Conservation (phyloP, 225 moss, liverwort and hornwort species). For the Rhytidiadelphus loreus region DNA sequence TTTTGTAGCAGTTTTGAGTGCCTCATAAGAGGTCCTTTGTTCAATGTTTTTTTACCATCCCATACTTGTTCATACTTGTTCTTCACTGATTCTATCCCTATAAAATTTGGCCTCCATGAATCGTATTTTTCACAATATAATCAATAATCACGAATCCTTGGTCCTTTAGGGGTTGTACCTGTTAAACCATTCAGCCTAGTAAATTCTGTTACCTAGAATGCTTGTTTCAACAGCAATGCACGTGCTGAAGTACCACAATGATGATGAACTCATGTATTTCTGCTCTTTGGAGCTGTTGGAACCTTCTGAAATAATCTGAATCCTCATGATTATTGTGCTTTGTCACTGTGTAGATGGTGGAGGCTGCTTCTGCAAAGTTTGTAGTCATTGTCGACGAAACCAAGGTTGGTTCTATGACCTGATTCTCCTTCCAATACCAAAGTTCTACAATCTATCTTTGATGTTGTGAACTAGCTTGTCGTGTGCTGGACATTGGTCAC, state of each 20-base stretch:
- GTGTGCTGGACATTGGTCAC: background rate
- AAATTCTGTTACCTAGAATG: background rate
- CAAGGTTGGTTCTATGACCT: conserved; percentile 45
- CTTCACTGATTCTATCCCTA: background rate
- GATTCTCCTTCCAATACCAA: background rate
- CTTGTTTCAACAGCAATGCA: background rate
- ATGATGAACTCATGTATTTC: background rate
- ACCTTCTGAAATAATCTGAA: background rate
- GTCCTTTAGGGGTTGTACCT: background rate
- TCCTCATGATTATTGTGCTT: background rate
- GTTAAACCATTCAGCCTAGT: background rate
- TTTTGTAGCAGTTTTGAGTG: background rate
- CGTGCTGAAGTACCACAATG: background rate
- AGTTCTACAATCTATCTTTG: background rate
- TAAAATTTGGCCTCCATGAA: background rate
- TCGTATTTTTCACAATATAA: background rate
- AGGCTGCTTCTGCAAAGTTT: conserved; percentile 85
- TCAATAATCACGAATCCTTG: background rate
- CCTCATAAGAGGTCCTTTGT: background rate
- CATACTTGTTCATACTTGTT: background rate
- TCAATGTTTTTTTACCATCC: background rate
- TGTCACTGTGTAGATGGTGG: conserved; percentile 69
- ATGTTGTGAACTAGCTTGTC: background rate
- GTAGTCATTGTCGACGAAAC: conserved; percentile 96
- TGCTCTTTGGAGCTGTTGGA: background rate